phyloP scores from a whole-genome alignment of 257 asterid species.

The Phtheirospermum japonicum region DNA sequence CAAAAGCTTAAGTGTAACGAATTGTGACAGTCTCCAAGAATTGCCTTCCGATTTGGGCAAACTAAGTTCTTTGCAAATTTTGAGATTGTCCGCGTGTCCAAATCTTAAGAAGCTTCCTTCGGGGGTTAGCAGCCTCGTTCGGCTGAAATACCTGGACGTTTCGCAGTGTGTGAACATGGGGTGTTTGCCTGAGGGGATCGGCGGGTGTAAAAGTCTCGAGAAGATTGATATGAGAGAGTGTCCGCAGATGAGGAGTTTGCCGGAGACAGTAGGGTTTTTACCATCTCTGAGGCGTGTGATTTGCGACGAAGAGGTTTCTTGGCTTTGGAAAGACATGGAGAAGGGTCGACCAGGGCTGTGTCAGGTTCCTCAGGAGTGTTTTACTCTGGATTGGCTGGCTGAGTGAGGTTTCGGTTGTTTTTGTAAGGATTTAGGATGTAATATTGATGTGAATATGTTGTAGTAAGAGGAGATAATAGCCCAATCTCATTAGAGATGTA shows the following conservation, averaged over 20 bases:
- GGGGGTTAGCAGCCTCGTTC: constrained; percentile 46
- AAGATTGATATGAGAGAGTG: constrained; percentile 94
- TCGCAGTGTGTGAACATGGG: constrained; percentile 72
- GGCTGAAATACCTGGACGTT: constrained; percentile 62
- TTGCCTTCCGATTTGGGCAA: constrained; percentile 62
- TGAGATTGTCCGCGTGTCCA: constrained; percentile 78
- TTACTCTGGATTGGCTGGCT: constrained; percentile 73
- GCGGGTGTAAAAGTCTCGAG: constrained; percentile 65
- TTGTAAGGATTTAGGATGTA: background rate
- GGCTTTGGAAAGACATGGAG: constrained; percentile 63
- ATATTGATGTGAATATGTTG: background rate
- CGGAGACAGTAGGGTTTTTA: constrained; percentile 43
- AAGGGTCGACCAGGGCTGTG: constrained; percentile 49
- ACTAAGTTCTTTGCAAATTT: constrained; percentile 44
- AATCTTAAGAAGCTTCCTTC: constrained; percentile 55
- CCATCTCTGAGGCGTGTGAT: constrained; percentile 50
- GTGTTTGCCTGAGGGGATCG: constrained; percentile 68
- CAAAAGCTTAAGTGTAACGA: constrained; percentile 70
- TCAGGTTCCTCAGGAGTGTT: constrained; percentile 74
- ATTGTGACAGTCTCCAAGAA: constrained; percentile 67
- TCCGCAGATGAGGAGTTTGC: constrained; percentile 51
- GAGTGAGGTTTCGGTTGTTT: constrained; percentile 32
- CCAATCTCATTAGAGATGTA: no score
- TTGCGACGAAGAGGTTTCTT: constrained; percentile 69
- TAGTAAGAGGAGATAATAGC: background rate